These are phyloP conservation scores for Colletotrichum sp. DNA, from an alignment of 2,329 filamentous ascomycete genomes.

Conservation along the genomic window DNA sequence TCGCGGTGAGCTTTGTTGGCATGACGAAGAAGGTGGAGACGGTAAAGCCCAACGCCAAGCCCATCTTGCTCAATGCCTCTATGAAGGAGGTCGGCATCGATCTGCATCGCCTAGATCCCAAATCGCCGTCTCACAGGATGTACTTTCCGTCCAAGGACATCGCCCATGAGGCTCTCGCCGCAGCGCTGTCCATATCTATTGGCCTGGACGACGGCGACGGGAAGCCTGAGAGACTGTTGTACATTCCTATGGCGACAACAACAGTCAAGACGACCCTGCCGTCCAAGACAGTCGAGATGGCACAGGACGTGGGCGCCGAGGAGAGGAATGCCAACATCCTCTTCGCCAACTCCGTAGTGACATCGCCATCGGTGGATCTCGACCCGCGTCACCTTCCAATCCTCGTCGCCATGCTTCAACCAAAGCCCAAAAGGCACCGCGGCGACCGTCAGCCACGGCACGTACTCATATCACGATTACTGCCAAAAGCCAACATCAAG, in stretches of 20 bases:
- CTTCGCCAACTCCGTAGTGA: conserved; percentile 95
- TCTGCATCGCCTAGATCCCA: conserved; percentile 87
- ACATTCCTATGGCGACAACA: conserved; percentile 96
- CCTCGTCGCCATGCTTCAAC: conserved; percentile 76
- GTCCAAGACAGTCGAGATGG: conserved; percentile 88
- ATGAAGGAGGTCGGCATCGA: conserved; percentile 98
- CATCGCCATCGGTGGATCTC: conserved; percentile 91
- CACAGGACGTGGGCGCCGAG: conserved; percentile 73
- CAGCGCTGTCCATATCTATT: conserved; percentile 89
- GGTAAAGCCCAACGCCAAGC: conserved; percentile 69
- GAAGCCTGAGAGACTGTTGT: conserved; percentile 84
- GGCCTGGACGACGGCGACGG: conserved; percentile 90
- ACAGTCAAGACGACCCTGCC: conserved; percentile 93
- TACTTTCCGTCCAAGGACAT: conserved; percentile 94
- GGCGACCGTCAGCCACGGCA: conserved; percentile 46
- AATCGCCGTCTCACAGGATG: conserved; percentile 95
- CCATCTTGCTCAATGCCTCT: conserved; percentile 82
- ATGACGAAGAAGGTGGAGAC: conserved; percentile 80
- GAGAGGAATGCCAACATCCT: conserved; percentile 96
- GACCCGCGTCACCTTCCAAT: conserved; percentile 91
- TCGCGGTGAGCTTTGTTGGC: conserved; percentile 89
- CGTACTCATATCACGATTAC: conserved; percentile 82
- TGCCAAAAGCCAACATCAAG: conserved; percentile 94
- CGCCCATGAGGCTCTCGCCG: conserved; percentile 91
- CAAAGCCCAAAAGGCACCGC: conserved; percentile 39